Evolutionary conservation across 2,329 filamentous ascomycete genomes (phyloP).

Genomic region (Aspergillus arachidicola): DNA sequence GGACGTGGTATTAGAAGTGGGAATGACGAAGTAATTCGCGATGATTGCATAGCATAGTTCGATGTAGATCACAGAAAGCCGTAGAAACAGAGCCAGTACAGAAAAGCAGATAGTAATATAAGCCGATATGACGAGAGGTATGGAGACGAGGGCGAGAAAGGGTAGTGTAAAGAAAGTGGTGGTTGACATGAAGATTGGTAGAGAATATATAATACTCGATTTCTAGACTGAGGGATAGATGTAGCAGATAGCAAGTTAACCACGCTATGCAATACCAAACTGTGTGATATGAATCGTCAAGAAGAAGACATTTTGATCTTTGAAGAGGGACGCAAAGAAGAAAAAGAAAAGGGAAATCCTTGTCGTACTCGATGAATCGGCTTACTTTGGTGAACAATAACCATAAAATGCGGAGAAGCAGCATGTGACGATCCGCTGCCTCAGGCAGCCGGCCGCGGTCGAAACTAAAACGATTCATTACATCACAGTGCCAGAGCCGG

Average conservation of each 20-base stretch:
- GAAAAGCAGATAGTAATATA: conserved; percentile 65
- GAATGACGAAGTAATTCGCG: conserved; percentile 55
- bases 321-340: neutral
- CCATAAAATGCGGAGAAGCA: conserved; percentile 21
- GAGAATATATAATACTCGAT: neutral
- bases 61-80: conserved; percentile 64
- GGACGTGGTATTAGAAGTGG: conserved; percentile 29
- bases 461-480: conserved; percentile 5
- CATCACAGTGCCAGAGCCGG: conserved; percentile 6
- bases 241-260: neutral
- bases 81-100: conserved; percentile 62
- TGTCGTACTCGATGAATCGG: conserved; percentile 6
- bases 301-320: neutral
- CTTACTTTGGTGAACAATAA: neutral
- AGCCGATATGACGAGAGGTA: conserved; percentile 66
- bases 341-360: neutral
- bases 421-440: conserved; percentile 24
- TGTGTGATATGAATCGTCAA: neutral
- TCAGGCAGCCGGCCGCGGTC: conserved; percentile 10
- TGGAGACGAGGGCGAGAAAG: conserved; percentile 63
- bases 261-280: neutral
- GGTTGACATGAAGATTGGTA: conserved; percentile 31
- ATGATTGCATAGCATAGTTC: conserved; percentile 63
- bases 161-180: conserved; percentile 56
- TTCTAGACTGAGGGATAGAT: neutral